These are phyloP conservation scores for Xylaria sp. DNA, from an alignment of 2,329 filamentous ascomycete species.

Conservation along the genomic window DNA sequence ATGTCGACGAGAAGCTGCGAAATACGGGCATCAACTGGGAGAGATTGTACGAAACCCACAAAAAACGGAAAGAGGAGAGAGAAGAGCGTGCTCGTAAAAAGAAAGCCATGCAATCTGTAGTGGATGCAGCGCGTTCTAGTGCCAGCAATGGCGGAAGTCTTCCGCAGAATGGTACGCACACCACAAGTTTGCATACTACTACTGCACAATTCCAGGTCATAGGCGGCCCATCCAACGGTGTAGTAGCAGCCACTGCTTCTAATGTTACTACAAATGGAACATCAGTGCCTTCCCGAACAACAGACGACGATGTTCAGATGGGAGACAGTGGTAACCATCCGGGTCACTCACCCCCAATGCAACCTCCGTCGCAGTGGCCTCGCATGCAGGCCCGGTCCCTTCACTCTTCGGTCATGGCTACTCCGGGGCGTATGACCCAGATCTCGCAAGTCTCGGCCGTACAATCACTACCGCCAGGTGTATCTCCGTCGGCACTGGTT, in stretches of 20 bases:
- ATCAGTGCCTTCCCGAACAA: constrained; percentile 60
- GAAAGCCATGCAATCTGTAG: constrained; percentile 67
- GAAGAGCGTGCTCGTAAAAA: constrained; percentile 72
- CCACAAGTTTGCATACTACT: constrained; percentile 60
- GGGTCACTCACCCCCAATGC: constrained; percentile 60
- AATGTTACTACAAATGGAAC: constrained; percentile 66
- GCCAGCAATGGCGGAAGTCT: constrained; percentile 62
- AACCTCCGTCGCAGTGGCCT: constrained; percentile 60
- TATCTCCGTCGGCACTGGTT: constrained; percentile 68
- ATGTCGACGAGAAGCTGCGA: constrained; percentile 74
- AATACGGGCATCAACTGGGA: constrained; percentile 77
- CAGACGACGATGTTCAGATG: constrained; percentile 72
- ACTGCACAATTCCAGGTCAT: constrained; percentile 66
- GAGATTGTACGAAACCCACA: constrained; percentile 78
- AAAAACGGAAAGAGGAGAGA: constrained; percentile 69
- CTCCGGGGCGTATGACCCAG: constrained; percentile 62
- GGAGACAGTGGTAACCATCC: constrained; percentile 59
- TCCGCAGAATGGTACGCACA: constrained; percentile 55
- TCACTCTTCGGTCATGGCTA: constrained; percentile 54
- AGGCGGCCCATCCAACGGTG: constrained; percentile 70
- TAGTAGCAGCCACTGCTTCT: constrained; percentile 54
- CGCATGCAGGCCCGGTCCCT: constrained; percentile 46
- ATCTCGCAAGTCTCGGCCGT: constrained; percentile 73
- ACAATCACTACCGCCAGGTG: constrained; percentile 66
- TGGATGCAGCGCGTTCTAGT: constrained; percentile 63